Percentiles rank a stretch among this genome's conserved stretches.
Evolutionary conservation across 2,329 filamentous ascomycete genomes (phyloP).

Genomic region (Leptographium lundbergii): DNA sequence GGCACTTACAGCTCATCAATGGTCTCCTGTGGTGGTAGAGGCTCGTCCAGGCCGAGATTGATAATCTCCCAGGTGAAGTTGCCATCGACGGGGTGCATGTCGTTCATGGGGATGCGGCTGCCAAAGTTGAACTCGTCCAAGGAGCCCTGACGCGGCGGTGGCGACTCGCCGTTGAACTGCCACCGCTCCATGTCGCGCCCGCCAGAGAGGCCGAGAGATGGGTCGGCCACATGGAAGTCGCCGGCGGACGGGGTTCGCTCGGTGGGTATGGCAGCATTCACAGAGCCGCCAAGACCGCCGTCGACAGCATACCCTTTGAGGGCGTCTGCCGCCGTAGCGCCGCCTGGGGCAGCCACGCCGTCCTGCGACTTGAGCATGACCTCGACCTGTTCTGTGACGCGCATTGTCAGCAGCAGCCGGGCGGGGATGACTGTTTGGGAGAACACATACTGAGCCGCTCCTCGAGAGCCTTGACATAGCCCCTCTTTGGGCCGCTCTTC

Average conservation of each 20-base stretch:
- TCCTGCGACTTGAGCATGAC: conserved; percentile 77
- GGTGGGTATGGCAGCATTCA: not conserved
- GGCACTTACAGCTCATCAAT: conserved; percentile 66
- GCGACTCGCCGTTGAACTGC: conserved; percentile 38
- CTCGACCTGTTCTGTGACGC: conserved; percentile 69
- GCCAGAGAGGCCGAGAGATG: conserved; percentile 31
- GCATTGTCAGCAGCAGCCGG: not conserved
- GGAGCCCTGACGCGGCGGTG: conserved; percentile 30
- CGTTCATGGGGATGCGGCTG: conserved; percentile 32
- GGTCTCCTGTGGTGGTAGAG: conserved; percentile 43
- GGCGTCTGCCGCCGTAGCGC: conserved; percentile 22
- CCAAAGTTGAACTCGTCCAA: conserved; percentile 49
- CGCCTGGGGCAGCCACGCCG: conserved; percentile 9
- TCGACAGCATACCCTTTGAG: not conserved
- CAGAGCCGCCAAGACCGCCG: not conserved
- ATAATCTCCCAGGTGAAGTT: conserved; percentile 72
- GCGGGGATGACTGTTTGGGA: not conserved
- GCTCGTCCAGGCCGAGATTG: conserved; percentile 45
- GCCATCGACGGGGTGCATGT: conserved; percentile 35
- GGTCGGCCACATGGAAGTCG: conserved; percentile 30
- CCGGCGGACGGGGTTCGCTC: conserved; percentile 3
- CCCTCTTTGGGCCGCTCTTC: conserved; percentile 89
- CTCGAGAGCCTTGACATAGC: conserved; percentile 89
- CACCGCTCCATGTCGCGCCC: conserved; percentile 41
- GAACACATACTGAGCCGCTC: conserved; percentile 67